Conservation (phyloP, 805 yeast genomes). For the Starmerella bombicola region DNA sequence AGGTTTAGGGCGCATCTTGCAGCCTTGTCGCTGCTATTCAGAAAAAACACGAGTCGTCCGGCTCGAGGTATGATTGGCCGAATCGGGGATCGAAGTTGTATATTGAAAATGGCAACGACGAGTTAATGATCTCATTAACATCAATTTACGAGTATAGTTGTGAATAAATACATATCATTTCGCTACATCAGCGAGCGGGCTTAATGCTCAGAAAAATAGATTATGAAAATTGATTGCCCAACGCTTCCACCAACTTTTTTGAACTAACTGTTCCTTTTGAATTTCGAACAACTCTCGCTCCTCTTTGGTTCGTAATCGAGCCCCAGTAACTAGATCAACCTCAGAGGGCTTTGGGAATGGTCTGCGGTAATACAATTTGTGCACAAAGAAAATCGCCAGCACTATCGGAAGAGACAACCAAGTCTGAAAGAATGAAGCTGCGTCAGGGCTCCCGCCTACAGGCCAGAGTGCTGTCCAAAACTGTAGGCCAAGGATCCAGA, state of each 20-base stretch:
- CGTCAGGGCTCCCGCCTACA: constrained; percentile 32
- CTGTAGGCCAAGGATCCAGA: constrained; percentile 55
- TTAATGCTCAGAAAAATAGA: constrained; percentile 14
- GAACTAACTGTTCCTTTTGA: neutral
- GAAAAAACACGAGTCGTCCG: too few relatives aligned
- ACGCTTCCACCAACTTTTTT: neutral
- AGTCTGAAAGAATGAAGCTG: constrained; percentile 38
- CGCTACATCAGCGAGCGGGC: too few relatives aligned
- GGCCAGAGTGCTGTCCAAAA: constrained; percentile 76
- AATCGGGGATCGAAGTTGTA: too few relatives aligned
- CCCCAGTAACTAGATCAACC: constrained; percentile 21
- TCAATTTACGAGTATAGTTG: neutral
- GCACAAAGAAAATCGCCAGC: constrained; percentile 37
- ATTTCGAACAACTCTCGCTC: constrained; percentile 3
- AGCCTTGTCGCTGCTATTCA: too few relatives aligned
- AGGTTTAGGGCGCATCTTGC: too few relatives aligned
- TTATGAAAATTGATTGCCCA: constrained; percentile 1
- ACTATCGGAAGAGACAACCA: constrained; percentile 39
- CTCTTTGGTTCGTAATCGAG: constrained; percentile 16
- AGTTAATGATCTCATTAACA: too few relatives aligned
- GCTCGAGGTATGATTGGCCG: too few relatives aligned
- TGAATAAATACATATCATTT: neutral
- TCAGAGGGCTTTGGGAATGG: constrained; percentile 7
- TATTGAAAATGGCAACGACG: too few relatives aligned
- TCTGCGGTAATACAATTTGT: constrained; percentile 32